phyloP scores from a whole-genome alignment of 208 protist species.

The Crithidia expoeki region DNA sequence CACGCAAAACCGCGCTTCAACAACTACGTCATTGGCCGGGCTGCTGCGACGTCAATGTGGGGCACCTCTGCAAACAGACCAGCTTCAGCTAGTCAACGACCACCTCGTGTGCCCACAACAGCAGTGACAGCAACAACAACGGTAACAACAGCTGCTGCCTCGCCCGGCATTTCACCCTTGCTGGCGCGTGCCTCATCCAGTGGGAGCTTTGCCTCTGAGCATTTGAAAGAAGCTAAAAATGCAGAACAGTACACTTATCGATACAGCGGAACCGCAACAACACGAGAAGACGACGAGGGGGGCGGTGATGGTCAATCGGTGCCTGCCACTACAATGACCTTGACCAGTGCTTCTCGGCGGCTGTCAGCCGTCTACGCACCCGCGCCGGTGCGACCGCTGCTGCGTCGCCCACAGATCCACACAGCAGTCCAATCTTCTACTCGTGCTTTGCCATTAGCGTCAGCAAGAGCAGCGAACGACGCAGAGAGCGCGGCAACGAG shows the following conservation, averaged over 20 bases:
- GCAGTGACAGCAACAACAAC: background rate
- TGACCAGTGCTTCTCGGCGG: background rate
- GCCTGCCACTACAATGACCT: too few species aligned
- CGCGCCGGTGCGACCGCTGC: constrained; percentile 8
- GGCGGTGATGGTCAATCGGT: too few species aligned
- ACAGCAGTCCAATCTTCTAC: background rate
- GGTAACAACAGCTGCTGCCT: background rate
- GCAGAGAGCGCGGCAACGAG: background rate
- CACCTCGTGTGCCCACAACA: constrained; percentile 6
- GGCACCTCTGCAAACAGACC: background rate
- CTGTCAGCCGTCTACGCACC: background rate
- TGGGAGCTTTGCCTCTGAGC: too few species aligned
- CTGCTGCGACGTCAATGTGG: background rate
- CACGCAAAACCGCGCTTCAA: constrained; percentile 17
- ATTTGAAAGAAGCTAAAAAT: too few species aligned
- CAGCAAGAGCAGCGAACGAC: background rate
- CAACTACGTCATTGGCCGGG: constrained; percentile 27
- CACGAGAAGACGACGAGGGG: too few species aligned
- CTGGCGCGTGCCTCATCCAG: too few species aligned
- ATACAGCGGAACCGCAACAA: too few species aligned
- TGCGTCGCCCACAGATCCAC: constrained; percentile 1
- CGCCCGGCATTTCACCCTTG: background rate
- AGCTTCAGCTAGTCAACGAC: background rate
- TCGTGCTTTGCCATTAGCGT: too few species aligned
- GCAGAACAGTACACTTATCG: too few species aligned